Conservation (phyloP, 352 stramenopile species). For the Phytopythium oedochilum region DNA sequence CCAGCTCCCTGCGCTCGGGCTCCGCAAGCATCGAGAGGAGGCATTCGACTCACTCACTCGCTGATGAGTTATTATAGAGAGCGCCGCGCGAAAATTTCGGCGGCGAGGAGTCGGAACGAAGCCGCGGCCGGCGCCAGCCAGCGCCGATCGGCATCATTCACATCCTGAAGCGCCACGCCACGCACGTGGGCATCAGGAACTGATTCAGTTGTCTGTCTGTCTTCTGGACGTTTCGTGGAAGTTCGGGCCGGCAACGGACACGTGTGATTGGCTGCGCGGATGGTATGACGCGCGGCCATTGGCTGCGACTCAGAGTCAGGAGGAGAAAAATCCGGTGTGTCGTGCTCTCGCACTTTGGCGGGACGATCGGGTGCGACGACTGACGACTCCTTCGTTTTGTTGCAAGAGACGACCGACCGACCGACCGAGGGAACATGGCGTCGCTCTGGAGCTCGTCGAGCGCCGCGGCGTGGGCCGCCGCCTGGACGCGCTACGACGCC, state of each 20-base stretch:
- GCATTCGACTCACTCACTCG: no score
- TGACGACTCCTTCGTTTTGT: no score
- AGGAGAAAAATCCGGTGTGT: neutral
- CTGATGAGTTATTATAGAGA: no score
- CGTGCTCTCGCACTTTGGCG: conserved; percentile 1
- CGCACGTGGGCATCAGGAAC: neutral
- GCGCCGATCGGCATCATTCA: no score
- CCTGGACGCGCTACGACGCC: conserved; percentile 35
- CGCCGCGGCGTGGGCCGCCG: conserved; percentile 25
- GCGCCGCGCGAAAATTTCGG: no score
- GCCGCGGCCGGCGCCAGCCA: no score
- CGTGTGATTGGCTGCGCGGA: neutral
- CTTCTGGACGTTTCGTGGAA: neutral
- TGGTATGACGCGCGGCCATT: neutral
- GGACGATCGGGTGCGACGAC: neutral
- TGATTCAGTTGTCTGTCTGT: neutral
- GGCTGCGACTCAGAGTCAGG: neutral
- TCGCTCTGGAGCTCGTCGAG: conserved; percentile 22
- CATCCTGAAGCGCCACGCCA: no score
- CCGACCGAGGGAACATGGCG: conserved; percentile 1
- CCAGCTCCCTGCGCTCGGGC: no score
- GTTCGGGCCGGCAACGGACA: neutral
- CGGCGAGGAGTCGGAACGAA: no score
- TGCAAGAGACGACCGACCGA: no score
- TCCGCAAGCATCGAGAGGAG: no score